Evolutionary conservation across 805 yeast genomes (phyloP), one percentile per base, ranked within the genome.

Genomic region (Suhomyces xylopsoci): DNA sequence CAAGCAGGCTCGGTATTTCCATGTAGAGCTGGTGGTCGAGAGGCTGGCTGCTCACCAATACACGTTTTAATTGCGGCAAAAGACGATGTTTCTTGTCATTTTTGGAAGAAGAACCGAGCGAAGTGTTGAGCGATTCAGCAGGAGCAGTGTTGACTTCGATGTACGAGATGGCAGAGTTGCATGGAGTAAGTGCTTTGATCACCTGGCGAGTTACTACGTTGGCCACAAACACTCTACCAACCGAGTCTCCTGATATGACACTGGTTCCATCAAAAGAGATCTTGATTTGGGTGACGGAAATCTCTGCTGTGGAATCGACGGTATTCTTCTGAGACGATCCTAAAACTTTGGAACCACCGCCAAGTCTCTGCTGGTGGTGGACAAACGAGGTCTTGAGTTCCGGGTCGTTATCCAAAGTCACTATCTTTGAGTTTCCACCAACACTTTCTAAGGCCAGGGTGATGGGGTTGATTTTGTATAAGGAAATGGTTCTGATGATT

Each of bases 191-290:
- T n/a, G 81, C 78, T 62, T 81, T 84, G 25, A 82, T 72, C 15
- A 84, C 82, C 67, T 88, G 94, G 62, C 81, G 84, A 0, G 93
- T 83, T 14, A 77, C 80, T 5, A 85, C 74, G 66, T 93, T 97
- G 59, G 85, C 79, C 0, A 85, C 76, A 41, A 80, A 79, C 2
- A 89, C 81, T 26, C 80, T 76, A 1, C 97, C 97, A n/a, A 59
- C 62, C 0, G 78, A 66, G 63, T 89, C 96, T 34, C 97, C 97
- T 5, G 90, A 81, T 2, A 87, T 71, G 5, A 92, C 61, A 36
- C 73, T 66, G 15, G 92, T 82, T 4, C 93, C 96, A 64, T 92
- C 97, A 62, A 87, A 71, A 5, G 91, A 83, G 2, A 88, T 67
- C 1, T 72, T 74, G 49, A 91, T 58, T 40, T 81, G 70, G 0